These are phyloP conservation scores for Jaltomata sinuosa DNA, from an alignment of 257 asterid species.

Conservation along the genomic window DNA sequence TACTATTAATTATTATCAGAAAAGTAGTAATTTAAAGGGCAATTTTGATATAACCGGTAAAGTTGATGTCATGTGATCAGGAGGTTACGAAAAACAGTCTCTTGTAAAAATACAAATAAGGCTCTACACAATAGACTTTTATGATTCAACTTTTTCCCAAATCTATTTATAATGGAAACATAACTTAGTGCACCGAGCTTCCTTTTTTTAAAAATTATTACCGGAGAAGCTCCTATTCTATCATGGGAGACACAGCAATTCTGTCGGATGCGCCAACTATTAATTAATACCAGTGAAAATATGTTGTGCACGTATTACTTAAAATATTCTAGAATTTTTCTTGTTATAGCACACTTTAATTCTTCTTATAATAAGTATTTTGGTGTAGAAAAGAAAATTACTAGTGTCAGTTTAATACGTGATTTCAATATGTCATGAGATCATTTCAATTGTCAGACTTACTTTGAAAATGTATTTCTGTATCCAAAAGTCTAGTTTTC, in stretches of 20 bases:
- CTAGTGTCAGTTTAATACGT: neutral
- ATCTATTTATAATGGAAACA: too few species aligned
- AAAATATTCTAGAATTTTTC: neutral
- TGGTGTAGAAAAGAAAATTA: neutral
- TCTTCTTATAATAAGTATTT: neutral
- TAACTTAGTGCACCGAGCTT: too few species aligned
- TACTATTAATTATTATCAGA: too few species aligned
- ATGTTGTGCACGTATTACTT: constrained; percentile 1
- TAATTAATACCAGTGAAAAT: neutral
- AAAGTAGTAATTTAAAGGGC: too few species aligned
- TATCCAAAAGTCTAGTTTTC: neutral
- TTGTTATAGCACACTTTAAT: neutral
- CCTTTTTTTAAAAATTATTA: too few species aligned
- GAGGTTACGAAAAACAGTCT: too few species aligned
- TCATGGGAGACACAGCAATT: neutral
- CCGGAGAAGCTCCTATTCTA: neutral
- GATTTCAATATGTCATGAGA: neutral
- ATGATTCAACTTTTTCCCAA: too few species aligned
- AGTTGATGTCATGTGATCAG: too few species aligned
- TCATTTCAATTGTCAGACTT: neutral
- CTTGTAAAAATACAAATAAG: too few species aligned
- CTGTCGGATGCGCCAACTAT: too few species aligned
- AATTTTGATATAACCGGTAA: too few species aligned
- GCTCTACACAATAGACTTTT: too few species aligned
- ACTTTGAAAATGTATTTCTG: neutral